Base-by-base conservation (phyloP, 164 flowering plant species). In the Annona squamosa region DNA sequence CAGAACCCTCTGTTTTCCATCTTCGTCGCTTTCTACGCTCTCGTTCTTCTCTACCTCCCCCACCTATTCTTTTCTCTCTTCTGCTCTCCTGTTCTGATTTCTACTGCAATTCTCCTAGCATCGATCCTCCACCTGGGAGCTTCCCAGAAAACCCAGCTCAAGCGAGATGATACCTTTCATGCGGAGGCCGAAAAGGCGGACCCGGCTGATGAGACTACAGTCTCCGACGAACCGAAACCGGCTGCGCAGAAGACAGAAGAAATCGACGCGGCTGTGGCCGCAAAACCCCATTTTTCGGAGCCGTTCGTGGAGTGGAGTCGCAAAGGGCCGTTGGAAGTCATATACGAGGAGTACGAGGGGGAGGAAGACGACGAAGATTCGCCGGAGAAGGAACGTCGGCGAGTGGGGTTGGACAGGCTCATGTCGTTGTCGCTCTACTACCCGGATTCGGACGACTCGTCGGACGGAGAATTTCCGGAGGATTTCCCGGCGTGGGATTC, bases 261-360 rank as follows among this genome's bases (percentile, higher is more conserved):
- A 56, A 65, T 19, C n/a, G 69, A 73, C 18, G 9, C 10, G 70
- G 74, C 37, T 71, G 72, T 74, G 65, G 65, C 48, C 7, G 73
- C 71, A 18, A 73, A 71, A 10, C 72, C 77, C 2, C 46, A 16
- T 63, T 83, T 78, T 16, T 72, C 74, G 48, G 82, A 77, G 4
- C 73, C 78, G 2, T 89, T 89, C 71, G 79, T 85, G 0, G 87
- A 84, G 56, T 90, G 96, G 95, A 77, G 90, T 73, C 85, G 89
- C 71, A 79, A 85, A 10, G 95, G 93, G 37, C 98, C 98, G 46
- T 78, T 93, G 70, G 94, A 89, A 70, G 88, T 91, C 6, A 93
- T 93, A 74, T 81, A 91, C 85, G 98, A 93, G 78, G 93, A 72
- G 10, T 76, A 83, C 75, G 94, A 88, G 72, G 92, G 83, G 1